Percentiles rank a stretch among this genome's conserved stretches.
These are phyloP conservation scores for Lolium perenne DNA, from an alignment of 176 grass and related monocot genomes.

Conservation along the genomic window DNA sequence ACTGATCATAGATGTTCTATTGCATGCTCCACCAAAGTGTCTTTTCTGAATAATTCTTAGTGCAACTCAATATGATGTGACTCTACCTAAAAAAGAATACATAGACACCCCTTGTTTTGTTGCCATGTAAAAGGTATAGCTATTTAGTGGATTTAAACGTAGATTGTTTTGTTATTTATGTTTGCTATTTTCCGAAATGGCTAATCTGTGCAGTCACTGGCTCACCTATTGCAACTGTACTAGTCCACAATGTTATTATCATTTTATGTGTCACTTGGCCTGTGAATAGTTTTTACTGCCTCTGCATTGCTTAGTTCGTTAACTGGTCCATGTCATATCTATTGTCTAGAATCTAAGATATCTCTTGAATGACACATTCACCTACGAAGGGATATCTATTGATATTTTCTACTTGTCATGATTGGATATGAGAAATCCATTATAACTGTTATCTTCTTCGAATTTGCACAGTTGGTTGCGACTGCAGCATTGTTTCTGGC, in stretches of 20 bases:
- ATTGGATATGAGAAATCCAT: neutral
- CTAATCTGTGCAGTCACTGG: neutral
- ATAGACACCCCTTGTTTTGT: neutral
- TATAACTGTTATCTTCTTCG: conserved; percentile 29
- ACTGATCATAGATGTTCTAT: neutral
- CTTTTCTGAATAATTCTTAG: neutral
- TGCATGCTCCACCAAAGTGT: neutral
- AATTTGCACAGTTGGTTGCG: conserved; percentile 70
- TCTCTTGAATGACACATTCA: conserved; percentile 15
- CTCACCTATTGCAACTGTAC: neutral
- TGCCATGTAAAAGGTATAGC: neutral
- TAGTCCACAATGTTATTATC: neutral
- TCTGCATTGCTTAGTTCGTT: conserved; percentile 13
- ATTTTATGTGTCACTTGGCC: neutral
- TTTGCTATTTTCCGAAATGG: neutral
- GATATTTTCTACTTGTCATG: conserved; percentile 1
- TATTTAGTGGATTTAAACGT: conserved; percentile 11
- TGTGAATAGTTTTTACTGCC: conserved; percentile 37
- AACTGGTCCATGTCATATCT: neutral
- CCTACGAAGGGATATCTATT: neutral
- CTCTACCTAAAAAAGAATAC: neutral
- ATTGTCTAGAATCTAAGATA: neutral
- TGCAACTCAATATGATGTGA: neutral
- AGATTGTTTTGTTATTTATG: neutral
- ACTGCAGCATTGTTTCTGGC: conserved; percentile 84